phyloP scores from a whole-genome alignment of 2,329 filamentous ascomycete species.

The Aspergillus vadensis region DNA sequence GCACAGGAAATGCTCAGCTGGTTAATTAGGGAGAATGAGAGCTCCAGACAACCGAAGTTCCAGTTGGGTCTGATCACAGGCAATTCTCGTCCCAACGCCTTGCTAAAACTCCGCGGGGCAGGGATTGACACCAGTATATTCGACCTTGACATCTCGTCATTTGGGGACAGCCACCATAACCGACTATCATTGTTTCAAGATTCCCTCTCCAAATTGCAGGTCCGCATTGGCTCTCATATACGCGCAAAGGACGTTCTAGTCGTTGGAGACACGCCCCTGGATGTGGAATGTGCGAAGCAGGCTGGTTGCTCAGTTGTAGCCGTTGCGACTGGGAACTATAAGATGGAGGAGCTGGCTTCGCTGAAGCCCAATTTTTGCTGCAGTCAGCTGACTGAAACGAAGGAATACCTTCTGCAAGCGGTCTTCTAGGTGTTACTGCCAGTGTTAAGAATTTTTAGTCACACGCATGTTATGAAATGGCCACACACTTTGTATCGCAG shows the following conservation, averaged over 20 bases:
- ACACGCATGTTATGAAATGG: background rate
- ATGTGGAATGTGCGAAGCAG: slow-evolving; percentile 19
- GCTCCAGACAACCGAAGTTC: background rate
- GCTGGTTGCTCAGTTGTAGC: slow-evolving; percentile 19
- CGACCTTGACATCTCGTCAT: slow-evolving; percentile 17
- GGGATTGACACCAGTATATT: slow-evolving; percentile 15
- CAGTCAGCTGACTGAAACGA: background rate
- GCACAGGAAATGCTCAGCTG: slow-evolving; percentile 13
- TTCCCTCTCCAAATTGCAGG: slow-evolving; percentile 11
- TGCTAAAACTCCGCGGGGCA: slow-evolving; percentile 13
- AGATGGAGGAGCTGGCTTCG: slow-evolving; percentile 14
- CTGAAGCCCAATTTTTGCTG: slow-evolving; percentile 11
- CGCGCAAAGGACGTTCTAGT: slow-evolving; percentile 13
- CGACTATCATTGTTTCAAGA: slow-evolving; percentile 11
- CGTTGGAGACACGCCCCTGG: slow-evolving; percentile 18
- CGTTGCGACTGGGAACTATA: slow-evolving; percentile 19
- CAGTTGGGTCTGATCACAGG: slow-evolving; percentile 16
- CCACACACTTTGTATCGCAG: background rate
- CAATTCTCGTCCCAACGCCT: slow-evolving; percentile 17
- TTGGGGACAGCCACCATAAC: slow-evolving; percentile 17
- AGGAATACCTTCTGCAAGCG: slow-evolving; percentile 4
- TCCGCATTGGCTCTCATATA: slow-evolving; percentile 4
- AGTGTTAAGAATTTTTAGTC: background rate
- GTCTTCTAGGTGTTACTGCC: background rate
- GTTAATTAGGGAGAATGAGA: slow-evolving; percentile 4